Evolutionary conservation across 345 rosid species (phyloP), one percentile per base, ranked within the genome.

Genomic region (Triadica sebifera): DNA sequence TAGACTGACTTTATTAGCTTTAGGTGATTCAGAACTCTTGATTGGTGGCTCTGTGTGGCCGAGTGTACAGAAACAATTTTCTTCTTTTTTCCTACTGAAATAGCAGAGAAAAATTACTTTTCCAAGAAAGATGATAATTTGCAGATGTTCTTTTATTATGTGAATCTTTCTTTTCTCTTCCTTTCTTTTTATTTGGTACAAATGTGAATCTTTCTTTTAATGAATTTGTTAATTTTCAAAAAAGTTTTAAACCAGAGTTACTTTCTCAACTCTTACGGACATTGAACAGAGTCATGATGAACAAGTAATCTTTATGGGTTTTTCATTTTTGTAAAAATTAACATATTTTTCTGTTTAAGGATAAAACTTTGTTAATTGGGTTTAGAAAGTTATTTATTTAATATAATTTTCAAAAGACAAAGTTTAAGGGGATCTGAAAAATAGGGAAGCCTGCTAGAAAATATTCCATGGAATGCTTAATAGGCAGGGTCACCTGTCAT

Each of bases 1-100:
- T 58, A 75, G 12, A 57, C 67, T 74, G 72, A 67, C 47, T 43
- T 25, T 51, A 51, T 25, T 51, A 51, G 4, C 20, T 58, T 46
- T 50, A 47, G 73, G 13, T 24, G 20, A 39, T 9, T 55, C 38
- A 59, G 3, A 13, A 59, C 55, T 66, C 37, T 9, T 67, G 22
- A 59, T 66, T 19, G 75, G 59, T 72, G 47, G 55, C 29, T 46
- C 10, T 39, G 22, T 17, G 37, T 29, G 69, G 69, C 15, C 16
- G 25, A 51, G 59, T 61, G 50, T 72, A 61, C 53, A 72, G 50
- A 12, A 64, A 49, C n/a, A 46, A 5, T 12, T 46, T 9, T 49
- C 0, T 2, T 61, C 58, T 73, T 10, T 43, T 5, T 8, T 34
- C 53, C 22, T 17, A 60, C 34, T 12, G 67, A 60, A 19, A 46